A percentile compares a stretch with the other conserved stretches of the same genome.
Evolutionary conservation across 2,329 filamentous ascomycete species (phyloP).

Genomic region (Pyricularia grisea): DNA sequence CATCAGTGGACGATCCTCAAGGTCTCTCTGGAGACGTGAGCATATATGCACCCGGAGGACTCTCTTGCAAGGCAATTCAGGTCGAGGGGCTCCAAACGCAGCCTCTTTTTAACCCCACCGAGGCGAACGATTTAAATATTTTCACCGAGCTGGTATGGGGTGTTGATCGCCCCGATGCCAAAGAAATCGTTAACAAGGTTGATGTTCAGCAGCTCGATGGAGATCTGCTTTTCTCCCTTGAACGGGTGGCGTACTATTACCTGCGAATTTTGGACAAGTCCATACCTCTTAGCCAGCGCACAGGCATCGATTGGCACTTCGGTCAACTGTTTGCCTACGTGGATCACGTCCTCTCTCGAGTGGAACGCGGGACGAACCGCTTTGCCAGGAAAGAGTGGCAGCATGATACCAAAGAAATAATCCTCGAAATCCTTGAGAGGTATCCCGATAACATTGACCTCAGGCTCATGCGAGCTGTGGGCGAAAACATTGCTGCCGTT

Average conservation of each 20-base stretch:
- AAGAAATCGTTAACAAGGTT: constrained; percentile 4
- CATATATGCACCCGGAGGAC: neutral
- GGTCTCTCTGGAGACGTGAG: neutral
- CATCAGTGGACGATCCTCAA: neutral
- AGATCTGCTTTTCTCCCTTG: constrained; percentile 15
- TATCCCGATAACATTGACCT: constrained; percentile 9
- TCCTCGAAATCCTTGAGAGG: constrained; percentile 17
- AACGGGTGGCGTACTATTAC: constrained; percentile 24
- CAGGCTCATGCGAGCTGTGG: constrained; percentile 7
- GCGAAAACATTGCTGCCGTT: constrained; percentile 6
- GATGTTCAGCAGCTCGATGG: constrained; percentile 17
- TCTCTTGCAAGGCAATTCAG: neutral
- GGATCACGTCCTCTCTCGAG: neutral
- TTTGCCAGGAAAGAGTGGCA: neutral
- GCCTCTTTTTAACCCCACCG: neutral
- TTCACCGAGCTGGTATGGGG: neutral
- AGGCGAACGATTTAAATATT: neutral
- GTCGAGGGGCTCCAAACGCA: neutral
- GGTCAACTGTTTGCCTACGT: neutral
- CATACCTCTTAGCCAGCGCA: neutral
- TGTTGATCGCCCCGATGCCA: neutral
- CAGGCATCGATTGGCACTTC: neutral
- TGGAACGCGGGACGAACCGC: neutral
- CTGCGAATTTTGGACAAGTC: neutral
- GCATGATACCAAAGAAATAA: neutral